Base-by-base conservation (phyloP, 129 eudicot genomes). In the Pulicaria dysenterica region DNA sequence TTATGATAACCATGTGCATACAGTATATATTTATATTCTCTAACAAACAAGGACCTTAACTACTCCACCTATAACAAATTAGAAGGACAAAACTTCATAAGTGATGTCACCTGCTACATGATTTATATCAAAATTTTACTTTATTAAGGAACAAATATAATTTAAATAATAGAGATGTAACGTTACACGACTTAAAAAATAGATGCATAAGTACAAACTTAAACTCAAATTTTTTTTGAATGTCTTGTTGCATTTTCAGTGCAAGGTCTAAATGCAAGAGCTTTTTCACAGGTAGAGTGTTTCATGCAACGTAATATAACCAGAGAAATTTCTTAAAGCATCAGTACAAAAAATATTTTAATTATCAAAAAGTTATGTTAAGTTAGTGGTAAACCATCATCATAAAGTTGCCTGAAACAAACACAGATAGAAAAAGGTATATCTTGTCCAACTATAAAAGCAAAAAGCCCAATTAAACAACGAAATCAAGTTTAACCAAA, bases 381-480 rank as follows among this genome's bases (percentile, higher is more conserved):
- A 7, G 68, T 57, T 65, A 76, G 75, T 77, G 64, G 81, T 58
- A 14, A 68, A 41, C 19, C 3, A 68, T 76, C 55, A 69, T 58
- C 58, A 47, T 77, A 43, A 77, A 40, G 76, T 59, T 59, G 42
- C 19, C 17, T 12, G 5, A 51, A 4, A 73, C 59, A 15, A 72
- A 58, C 67, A 69, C 40, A 42, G 13, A 8, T 19, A 41, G 55
- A 65, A 62, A 46, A 74, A 53, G 47, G 6, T 46, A 17, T 41
- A 4, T 49, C 62, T 37, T 49, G 51, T 74, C 58, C 39, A 75
- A 54, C 65, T 7, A 64, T 24, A 74, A 50, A 56, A 34, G 6
- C 53, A 67, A 67, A 56, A 57, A 46, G 7, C 34, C 45, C 8
- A 40, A 11, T 11, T 5, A 45, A 58, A 45, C 43, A 10, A 64